Conservation (phyloP, 768 basidiomycete species). For the Mycena belliarum region DNA sequence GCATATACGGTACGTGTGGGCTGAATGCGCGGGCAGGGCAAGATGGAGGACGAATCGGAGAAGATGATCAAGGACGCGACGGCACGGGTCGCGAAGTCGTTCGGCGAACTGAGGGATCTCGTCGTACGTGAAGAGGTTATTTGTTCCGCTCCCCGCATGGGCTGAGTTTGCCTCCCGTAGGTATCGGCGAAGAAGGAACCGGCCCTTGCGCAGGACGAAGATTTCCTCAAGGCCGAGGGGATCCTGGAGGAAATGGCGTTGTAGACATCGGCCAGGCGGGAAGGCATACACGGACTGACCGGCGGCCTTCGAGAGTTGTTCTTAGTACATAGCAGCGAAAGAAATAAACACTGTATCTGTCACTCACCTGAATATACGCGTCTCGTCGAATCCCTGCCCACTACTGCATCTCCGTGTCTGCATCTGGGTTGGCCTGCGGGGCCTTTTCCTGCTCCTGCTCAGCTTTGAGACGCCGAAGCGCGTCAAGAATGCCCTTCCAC, state of each 20-base stretch:
- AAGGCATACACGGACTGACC: neutral
- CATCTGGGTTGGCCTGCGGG: conserved; percentile 23
- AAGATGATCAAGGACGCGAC: conserved; percentile 78
- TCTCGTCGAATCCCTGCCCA: conserved; percentile 6
- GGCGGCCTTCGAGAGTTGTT: neutral
- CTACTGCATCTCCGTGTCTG: conserved; percentile 24
- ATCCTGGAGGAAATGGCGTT: conserved; percentile 52
- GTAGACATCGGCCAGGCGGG: conserved; percentile 31
- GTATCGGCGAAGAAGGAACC: conserved; percentile 44
- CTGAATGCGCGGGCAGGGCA: conserved; percentile 5
- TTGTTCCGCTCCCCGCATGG: neutral
- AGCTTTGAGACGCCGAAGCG: conserved; percentile 63
- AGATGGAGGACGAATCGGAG: conserved; percentile 70
- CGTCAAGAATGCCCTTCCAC: conserved; percentile 73
- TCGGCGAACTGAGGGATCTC: conserved; percentile 62
- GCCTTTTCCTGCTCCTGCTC: conserved; percentile 21
- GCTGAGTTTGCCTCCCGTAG: conserved; percentile 30
- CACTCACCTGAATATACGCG: conserved; percentile 14
- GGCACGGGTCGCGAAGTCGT: conserved; percentile 59
- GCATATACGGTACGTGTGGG: neutral
- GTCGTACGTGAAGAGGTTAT: conserved; percentile 53
- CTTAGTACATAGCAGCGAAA: neutral
- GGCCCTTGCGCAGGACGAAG: conserved; percentile 41
- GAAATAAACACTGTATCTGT: conserved; percentile 6
- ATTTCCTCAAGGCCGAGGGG: conserved; percentile 59